Evolutionary conservation across 2,329 filamentous ascomycete genomes (phyloP), one percentile per base, ranked within the genome.

Genomic region (Davidsoniella virescens): DNA sequence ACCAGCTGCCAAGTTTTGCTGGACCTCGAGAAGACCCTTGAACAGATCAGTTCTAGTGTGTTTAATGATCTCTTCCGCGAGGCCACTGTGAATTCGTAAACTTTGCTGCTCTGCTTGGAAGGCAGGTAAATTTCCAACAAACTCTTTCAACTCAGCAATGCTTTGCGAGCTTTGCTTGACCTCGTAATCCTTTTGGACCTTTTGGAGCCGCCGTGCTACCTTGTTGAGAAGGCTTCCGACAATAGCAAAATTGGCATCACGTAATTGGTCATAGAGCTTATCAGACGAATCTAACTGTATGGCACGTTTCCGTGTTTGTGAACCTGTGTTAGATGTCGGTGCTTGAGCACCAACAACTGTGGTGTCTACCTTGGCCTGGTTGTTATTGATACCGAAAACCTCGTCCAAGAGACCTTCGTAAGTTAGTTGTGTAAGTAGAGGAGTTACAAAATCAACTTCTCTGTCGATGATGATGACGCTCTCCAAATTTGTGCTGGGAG

Each of bases 361-460:
- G 2, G 87, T 86, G 61, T 96, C 90, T 18, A 96, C 80, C 61
- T 96, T 92, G 37, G 86, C 82, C 62, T 94, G 87, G 60, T 93
- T 96, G 60, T 95, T 84, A 56, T 85, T 78, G 54, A 98, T 94
- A 29, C 84, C 82, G 61, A 94, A 93, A 14, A 92, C 75, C 62
- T 98, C 92, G 60, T 98, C 93, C 49, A 98, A 82, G 23, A 98
- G 71, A 3, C 92, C 92, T 66, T 98, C 90, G 60, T 98, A 98
- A 1, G 92, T 98, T 54, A 98, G 70, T 62, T 98, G 92, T 0
- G 90, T 96, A 49, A 98, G 79, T 14, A 98, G 72, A 0, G 84
- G 82, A 1, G 92, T 95, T 14, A 90, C 86, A 59, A 92, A 87
- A 63, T 98, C 92, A 50, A 94, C 83, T 62, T 95, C 88, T 46